Evolutionary conservation across 768 basidiomycete genomes (phyloP).

Genomic region (Rhizopogon roseolus): DNA sequence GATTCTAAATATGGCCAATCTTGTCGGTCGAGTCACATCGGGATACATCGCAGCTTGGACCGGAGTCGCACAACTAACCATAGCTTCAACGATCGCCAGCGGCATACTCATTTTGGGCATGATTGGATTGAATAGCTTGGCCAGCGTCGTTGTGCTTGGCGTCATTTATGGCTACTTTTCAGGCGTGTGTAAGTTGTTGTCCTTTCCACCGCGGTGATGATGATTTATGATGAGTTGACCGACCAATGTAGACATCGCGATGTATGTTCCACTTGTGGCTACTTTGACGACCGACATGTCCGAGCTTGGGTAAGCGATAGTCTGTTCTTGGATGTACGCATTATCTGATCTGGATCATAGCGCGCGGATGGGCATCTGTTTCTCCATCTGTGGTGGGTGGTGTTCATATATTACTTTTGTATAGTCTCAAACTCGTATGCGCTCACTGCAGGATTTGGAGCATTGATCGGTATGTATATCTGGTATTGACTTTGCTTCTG

Average conservation of each 20-base stretch:
- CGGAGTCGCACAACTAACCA: conserved; percentile 40
- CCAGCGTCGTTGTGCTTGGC: conserved; percentile 35
- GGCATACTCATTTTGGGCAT: conserved; percentile 39
- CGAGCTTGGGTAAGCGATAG: conserved; percentile 42
- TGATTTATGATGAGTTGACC: neutral
- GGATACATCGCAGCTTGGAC: conserved; percentile 34
- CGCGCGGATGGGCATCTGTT: conserved; percentile 20
- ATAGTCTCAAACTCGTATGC: neutral
- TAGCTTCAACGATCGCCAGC: conserved; percentile 27
- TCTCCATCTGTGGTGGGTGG: conserved; percentile 1
- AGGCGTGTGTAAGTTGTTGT: conserved; percentile 31
- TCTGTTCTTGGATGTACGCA: neutral
- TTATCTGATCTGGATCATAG: conserved; percentile 3
- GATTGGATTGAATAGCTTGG: conserved; percentile 31
- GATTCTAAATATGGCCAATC: conserved; percentile 46
- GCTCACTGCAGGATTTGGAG: conserved; percentile 10
- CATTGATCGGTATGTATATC: conserved; percentile 15
- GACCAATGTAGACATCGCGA: conserved; percentile 25
- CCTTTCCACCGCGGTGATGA: neutral
- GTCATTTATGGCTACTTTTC: conserved; percentile 44
- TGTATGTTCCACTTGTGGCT: conserved; percentile 38
- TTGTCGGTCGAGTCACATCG: conserved; percentile 47
- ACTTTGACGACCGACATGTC: conserved; percentile 37
- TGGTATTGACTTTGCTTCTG: neutral
- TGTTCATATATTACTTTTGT: neutral